Evolutionary conservation across 2,329 filamentous ascomycete genomes (phyloP), one percentile per base, ranked within the genome.

Genomic region (Botryotinia narcissicola): DNA sequence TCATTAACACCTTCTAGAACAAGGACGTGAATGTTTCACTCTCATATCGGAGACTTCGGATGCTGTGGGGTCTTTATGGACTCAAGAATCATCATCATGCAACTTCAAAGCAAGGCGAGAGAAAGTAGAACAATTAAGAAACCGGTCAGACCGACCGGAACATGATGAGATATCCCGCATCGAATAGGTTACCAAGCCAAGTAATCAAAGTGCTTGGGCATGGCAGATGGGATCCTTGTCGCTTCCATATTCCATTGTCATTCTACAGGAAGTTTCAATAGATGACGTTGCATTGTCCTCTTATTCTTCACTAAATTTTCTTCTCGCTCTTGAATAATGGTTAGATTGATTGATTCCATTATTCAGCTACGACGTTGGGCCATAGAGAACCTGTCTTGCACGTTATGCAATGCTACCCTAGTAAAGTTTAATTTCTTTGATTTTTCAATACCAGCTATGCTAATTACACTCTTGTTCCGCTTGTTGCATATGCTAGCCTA

Each of bases 1-100:
- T 61, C 66, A 72, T 60, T n/a, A 51, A 69, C 25, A 51, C 51
- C 71, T 72, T 72, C 71, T 69, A 72, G 71, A 72, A 72, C 35
- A 72, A 22, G 48, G 51, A 20, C 62, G 60, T 72, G 25, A 46
- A 61, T 69, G 63, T 72, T 61, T 72, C 63, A 69, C 60, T 9
- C 71, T 60, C 71, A 60, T 72, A 29, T 67, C 61, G 61, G 63
- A 35, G 32, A 35, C 63, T 48, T 54, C 48, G 48, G 48, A 54
- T 54, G 48, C 48, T n/a, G 12, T 54, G 48, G 25, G 48, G 48
- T 54, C 25, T 25, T n/a, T 40, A 54, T 54, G 16, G 32, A 42
- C 25, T 46, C 42, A 22, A 68, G 37, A 29, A 42, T 66, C 46
- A 66, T 66, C 29, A 64, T 46, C 42, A 35, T 64, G 62, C 44